A percentile compares a stretch with the other conserved stretches of the same genome.
These are phyloP conservation scores for Aaosphaeria pasadenensis DNA, from an alignment of 2,329 filamentous ascomycete species.

Conservation along the genomic window DNA sequence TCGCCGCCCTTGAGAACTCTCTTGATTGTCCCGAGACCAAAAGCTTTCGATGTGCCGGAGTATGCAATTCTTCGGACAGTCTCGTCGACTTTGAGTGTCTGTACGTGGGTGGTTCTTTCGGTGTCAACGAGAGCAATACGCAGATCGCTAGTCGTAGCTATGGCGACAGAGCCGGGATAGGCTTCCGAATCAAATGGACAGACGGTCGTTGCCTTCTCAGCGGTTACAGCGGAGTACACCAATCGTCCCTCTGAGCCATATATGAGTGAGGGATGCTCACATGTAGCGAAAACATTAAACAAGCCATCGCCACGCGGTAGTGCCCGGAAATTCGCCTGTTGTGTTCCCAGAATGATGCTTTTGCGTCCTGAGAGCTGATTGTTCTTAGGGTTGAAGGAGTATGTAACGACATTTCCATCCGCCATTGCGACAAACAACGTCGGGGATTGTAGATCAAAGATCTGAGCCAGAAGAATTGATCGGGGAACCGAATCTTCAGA, in stretches of 20 bases:
- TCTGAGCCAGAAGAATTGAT: constrained; percentile 74
- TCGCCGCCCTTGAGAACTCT: constrained; percentile 67
- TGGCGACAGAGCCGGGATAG: constrained; percentile 75
- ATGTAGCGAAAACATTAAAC: constrained; percentile 86
- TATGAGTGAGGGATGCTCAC: constrained; percentile 90
- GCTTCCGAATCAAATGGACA: constrained; percentile 79
- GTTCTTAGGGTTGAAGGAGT: constrained; percentile 63
- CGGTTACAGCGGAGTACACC: constrained; percentile 90
- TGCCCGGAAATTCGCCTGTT: constrained; percentile 76
- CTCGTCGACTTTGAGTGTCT: constrained; percentile 72
- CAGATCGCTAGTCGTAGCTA: constrained; percentile 74
- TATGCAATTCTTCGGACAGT: constrained; percentile 87
- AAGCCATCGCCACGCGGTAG: constrained; percentile 65
- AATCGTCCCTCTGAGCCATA: constrained; percentile 85
- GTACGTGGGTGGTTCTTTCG: constrained; percentile 84
- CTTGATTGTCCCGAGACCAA: constrained; percentile 82
- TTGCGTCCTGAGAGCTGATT: constrained; percentile 69
- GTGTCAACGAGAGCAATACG: constrained; percentile 80
- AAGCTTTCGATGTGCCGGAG: constrained; percentile 72
- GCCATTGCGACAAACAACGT: constrained; percentile 89
- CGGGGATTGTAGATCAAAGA: constrained; percentile 64
- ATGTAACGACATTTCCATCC: constrained; percentile 86
- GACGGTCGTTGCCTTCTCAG: constrained; percentile 77
- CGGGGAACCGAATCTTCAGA: constrained; percentile 74
- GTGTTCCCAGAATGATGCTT: constrained; percentile 79